Percentiles rank a stretch among this genome's conserved stretches.
These are phyloP conservation scores for Lyophyllum semitale DNA, from an alignment of 768 basidiomycete genomes.

Conservation along the genomic window DNA sequence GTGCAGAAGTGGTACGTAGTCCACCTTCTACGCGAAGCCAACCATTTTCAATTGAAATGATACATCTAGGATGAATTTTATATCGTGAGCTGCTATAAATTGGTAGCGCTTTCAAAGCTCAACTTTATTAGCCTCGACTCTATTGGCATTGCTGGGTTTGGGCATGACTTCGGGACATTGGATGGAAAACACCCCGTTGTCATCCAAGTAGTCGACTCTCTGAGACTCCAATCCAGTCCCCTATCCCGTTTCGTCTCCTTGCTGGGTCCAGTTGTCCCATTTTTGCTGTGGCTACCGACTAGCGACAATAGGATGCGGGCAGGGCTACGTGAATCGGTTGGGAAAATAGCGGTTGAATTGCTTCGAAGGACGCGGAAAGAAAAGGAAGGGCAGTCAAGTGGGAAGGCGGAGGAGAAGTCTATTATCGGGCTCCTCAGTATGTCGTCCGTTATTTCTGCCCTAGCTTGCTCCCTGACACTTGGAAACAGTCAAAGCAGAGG, in stretches of 20 bases:
- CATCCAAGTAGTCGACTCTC: conserved; percentile 37
- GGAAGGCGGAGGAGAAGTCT: conserved; percentile 35
- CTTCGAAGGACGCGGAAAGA: conserved; percentile 37
- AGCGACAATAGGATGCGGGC: conserved; percentile 28
- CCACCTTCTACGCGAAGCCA: conserved; percentile 29
- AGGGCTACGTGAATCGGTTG: conserved; percentile 35
- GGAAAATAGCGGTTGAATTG: conserved; percentile 39
- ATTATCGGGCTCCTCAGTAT: conserved; percentile 18
- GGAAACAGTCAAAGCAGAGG: conserved; percentile 37
- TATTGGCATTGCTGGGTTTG: conserved; percentile 61
- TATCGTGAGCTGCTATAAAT: conserved; percentile 36
- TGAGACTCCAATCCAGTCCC: conserved; percentile 29
- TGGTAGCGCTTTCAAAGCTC: neutral
- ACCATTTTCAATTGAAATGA: conserved; percentile 33
- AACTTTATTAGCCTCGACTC: conserved; percentile 46
- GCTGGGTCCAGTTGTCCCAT: conserved; percentile 36
- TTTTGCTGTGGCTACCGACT: conserved; percentile 37
- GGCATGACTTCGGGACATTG: conserved; percentile 55
- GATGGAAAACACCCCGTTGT: conserved; percentile 47
- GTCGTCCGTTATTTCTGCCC: neutral
- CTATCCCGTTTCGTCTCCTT: conserved; percentile 35
- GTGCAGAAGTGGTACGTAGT: conserved; percentile 46
- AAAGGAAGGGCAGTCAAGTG: conserved; percentile 24
- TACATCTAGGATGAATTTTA: conserved; percentile 42
- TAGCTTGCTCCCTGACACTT: neutral